These are phyloP conservation scores for Xylaria sp. DNA, from an alignment of 2,329 filamentous ascomycete genomes.

Conservation along the genomic window DNA sequence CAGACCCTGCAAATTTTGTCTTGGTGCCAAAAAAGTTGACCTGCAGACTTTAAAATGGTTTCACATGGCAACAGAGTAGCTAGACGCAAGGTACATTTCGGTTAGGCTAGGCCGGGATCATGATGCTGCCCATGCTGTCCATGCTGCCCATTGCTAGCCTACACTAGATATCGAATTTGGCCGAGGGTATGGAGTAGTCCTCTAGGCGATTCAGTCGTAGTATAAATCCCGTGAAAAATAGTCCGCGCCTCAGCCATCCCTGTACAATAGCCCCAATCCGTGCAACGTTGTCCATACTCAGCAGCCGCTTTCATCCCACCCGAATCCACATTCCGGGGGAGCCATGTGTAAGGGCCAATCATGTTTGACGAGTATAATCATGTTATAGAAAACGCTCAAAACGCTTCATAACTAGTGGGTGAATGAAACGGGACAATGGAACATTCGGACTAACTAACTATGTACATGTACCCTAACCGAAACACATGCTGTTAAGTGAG, in stretches of 20 bases:
- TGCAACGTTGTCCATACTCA: not conserved
- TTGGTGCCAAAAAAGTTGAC: conserved; percentile 39
- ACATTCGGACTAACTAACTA: not conserved
- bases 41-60: conserved; percentile 43
- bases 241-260: not conserved
- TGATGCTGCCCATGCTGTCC: not conserved
- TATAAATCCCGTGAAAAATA: no score
- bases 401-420: not conserved
- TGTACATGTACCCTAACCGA: no score
- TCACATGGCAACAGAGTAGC: conserved; percentile 35
- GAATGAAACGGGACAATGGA: not conserved
- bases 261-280: not conserved
- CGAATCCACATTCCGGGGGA: conserved; percentile 37
- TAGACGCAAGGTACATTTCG: conserved; percentile 17
- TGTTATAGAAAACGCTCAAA: not conserved
- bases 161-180: no score
- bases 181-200: no score
- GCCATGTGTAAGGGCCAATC: conserved; percentile 17
- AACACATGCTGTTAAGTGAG: not conserved
- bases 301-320: conserved; percentile 23
- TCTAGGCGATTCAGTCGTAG: no score
- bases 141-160: no score
- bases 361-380: conserved; percentile 1
- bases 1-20: conserved; percentile 48
- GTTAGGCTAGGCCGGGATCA: conserved; percentile 21